Base-by-base conservation (phyloP, 2,329 filamentous ascomycete genomes). In the Neurospora sp. region DNA sequence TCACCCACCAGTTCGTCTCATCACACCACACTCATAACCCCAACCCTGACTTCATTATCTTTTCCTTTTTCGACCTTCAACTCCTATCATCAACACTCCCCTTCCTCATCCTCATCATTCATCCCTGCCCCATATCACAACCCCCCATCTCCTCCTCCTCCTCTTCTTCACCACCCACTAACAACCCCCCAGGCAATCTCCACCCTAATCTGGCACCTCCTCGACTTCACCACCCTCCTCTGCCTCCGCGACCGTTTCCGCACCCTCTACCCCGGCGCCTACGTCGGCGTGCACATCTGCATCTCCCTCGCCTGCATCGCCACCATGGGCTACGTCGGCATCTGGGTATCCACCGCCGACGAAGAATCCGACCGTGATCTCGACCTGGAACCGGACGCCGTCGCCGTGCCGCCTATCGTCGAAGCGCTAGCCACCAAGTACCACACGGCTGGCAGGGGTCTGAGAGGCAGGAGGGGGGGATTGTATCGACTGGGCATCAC, bases 201-300 rank as follows among this genome's bases (percentile, higher is more conserved):
- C 15, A 62, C 52, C 52, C 15, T 62, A 28, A 66, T 66, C 12
- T 73, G 71, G 71, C 69, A 69, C 17, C 23, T 39, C 37, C 38
- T 72, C 28, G 72, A 72, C 67, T 69, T 73, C 23, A 57, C 69
- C 37, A 66, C 69, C 66, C 52, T 68, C 37, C 70, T 68, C 52
- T 57, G 65, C 15, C 69, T 69, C 40, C 67, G 66, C 43, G 43
- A 69, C 66, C 66, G 68, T 15, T 36, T 62, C 8, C 70, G 69
- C 15, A 70, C 69, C 41, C 57, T 71, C 67, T 69, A 71, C 52
- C 69, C 72, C 1, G 72, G 72, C 62, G 70, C 71, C 3, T 71
- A 73, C 38, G 72, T 73, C 5, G 71, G 71, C 40, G 70, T 72
- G 15, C 70, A 72, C 65, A 71, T 73, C 38, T 71, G 71, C n/a